Base-by-base conservation (phyloP, 1,284 basidiomycete species). In the Boletus semigastroideus region DNA sequence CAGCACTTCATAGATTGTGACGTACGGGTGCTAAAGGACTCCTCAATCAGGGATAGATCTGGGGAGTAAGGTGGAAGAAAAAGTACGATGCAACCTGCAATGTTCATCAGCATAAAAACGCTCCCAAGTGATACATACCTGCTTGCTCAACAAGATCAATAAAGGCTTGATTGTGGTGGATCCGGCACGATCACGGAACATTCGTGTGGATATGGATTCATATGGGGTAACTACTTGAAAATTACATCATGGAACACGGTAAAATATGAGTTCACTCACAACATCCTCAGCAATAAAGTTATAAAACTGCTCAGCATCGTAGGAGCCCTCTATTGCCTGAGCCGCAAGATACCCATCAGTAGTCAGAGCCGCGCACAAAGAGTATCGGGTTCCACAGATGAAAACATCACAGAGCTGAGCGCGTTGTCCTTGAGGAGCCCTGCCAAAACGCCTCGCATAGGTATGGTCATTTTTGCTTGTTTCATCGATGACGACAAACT, bases 401-500 rank as follows among this genome's bases (percentile, higher is more conserved):
- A 28, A 28, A 11, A 28, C 28, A 28, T 28, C 28, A 9, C 16
- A 25, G 37, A 62, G 46, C 3, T 46, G 40, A 27, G 60, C 57
- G 10, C 31, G 39, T 39, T 57, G 33, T 17, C 59, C 59, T 12
- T 8, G 9, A 16, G 8, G 9, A n/a, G 33, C 43, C 9, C 20
- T 10, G 10, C 33, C 22, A 36, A n/a, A 45, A 2, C 9, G 20
- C 5, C 34, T 38, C 28, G 59, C 54, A 43, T 43, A 58, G 8
- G 55, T 54, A 2, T 44, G 54, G 14, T 67, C 54, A 33, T 66
- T 57, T 48, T 66, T 65, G 54, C 65, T 66, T 17, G 60, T 60
- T 56, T 66, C 64, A 40, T 67, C 60, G 28, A 68, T 42, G 11
- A 54, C 46, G 1, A 67, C 54, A 46, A 66, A 66, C 51, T 67